Percentiles rank a stretch among this genome's conserved stretches.
Conservation (phyloP, 2,329 filamentous ascomycete species). For the Botryotinia narcissicola region DNA sequence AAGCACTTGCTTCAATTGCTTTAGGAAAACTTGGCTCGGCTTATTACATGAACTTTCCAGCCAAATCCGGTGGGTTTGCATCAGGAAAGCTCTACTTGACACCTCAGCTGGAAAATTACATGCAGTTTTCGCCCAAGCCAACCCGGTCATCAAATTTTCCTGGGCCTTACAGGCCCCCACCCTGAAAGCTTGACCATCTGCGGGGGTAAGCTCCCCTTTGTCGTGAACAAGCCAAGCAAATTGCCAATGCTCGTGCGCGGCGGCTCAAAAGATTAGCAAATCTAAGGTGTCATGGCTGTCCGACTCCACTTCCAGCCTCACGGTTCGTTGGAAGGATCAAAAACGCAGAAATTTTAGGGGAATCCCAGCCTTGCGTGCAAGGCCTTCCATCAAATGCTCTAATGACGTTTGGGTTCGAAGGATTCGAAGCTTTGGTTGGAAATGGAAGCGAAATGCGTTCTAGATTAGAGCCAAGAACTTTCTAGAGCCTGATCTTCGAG, state of each 20-base stretch:
- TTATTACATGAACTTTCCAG: not conserved
- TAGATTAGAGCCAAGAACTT: not conserved
- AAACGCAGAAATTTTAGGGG: not conserved
- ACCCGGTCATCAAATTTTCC: not conserved
- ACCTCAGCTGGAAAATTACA: not conserved
- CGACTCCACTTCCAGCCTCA: conserved; percentile 13
- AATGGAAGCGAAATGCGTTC: not conserved
- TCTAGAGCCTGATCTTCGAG: not conserved
- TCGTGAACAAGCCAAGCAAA: not conserved
- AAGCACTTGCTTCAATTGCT: not conserved
- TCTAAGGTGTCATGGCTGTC: not conserved
- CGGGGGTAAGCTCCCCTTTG: not conserved
- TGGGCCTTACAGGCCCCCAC: not conserved
- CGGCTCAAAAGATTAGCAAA: conserved; percentile 16
- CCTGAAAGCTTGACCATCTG: conserved; percentile 1
- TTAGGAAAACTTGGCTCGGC: not conserved
- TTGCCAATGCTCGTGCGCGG: conserved; percentile 3
- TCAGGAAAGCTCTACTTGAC: not conserved
- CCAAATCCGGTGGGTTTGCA: not conserved
- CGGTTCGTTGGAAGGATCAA: not conserved
- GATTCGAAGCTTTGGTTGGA: not conserved
- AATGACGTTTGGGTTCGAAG: conserved; percentile 1
- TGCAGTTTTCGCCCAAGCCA: not conserved
- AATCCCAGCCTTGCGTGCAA: conserved; percentile 5
- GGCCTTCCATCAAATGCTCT: not conserved